Evolutionary conservation across 1,284 basidiomycete genomes (phyloP), one percentile per base, ranked within the genome.

Genomic region (Bondarzewia mesenterica): DNA sequence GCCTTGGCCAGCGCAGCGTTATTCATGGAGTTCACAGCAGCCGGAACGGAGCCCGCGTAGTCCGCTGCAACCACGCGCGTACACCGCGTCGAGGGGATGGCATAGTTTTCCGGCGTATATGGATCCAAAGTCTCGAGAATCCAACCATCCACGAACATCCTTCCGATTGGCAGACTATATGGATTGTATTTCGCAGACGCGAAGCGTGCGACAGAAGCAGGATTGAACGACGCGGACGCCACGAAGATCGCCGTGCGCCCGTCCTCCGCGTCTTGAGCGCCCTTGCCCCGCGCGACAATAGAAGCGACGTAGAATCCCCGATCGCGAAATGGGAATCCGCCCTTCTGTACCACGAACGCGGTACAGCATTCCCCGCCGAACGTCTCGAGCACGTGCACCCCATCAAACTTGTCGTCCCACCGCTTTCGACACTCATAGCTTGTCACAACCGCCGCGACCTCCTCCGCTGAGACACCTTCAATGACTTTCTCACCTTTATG

Each of bases 111-210:
- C 51, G 88, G 85, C 39, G 91, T 91, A 63, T 99, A 99, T 0
- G 96, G 95, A 63, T 99, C 95, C 40, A 99, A 75, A 1, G 94
- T 98, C 70, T 99, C 93, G 55, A 97, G 67, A 40, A 97, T 85
- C 96, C 96, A 99, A 1, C 90, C 95, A 57, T 98, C 93, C 3
- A 99, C 71, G 53, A 91, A 84, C 40, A 94, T 73, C 18, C 87
- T 82, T 1, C 93, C 94, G 7, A 90, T 69, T 0, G 92, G 90
- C 12, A 93, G 72, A 0, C 54, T 62, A 44, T 80, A 77, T 0
- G 90, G 74, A 60, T 99, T 98, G 66, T 92, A 85, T 61, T 91
- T 93, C 14, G 66, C 59, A 2, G 76, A 49, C 22, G 75, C 69
- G 60, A 86, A 86, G 12, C 75, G 67, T 2, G 73, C 63, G 5